These are phyloP conservation scores for Schizonepeta tenuifolia DNA, from an alignment of 257 asterid species.

Conservation along the genomic window DNA sequence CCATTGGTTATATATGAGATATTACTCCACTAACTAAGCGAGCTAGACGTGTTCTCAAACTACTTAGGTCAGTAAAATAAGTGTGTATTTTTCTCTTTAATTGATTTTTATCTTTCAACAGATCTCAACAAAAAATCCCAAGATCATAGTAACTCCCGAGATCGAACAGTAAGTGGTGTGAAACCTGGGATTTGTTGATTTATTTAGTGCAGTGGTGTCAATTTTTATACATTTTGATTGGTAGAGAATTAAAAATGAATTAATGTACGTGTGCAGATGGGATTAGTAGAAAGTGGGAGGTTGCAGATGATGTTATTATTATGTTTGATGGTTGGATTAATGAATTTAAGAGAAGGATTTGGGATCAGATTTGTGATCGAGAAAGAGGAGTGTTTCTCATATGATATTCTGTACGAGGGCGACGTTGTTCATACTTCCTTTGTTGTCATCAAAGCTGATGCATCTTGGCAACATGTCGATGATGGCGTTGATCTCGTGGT, in stretches of 20 bases:
- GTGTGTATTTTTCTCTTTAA: background rate
- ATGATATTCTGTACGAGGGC: slow-evolving; percentile 60
- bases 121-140: background rate
- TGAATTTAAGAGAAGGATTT: slow-evolving; percentile 30
- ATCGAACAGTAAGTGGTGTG: slow-evolving; percentile 15
- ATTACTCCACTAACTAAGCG: background rate
- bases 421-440: slow-evolving; percentile 75
- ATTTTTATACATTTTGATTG: too few relatives aligned
- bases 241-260: background rate
- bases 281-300: background rate
- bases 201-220: background rate
- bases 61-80: background rate
- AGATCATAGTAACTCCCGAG: slow-evolving; percentile 5
- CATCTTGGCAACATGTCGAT: slow-evolving; percentile 57
- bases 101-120: background rate
- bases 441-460: slow-evolving; percentile 74
- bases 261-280: slow-evolving; percentile 33
- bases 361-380: slow-evolving; percentile 84
- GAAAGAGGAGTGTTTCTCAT: slow-evolving; percentile 77
- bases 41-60: background rate
- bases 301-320: background rate
- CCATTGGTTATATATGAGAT: background rate
- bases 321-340: background rate
- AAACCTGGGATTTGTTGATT: background rate
- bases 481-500: slow-evolving; percentile 88